phyloP scores from a whole-genome alignment of 305 asterid genomes.

The Ilex paraguariensis region DNA sequence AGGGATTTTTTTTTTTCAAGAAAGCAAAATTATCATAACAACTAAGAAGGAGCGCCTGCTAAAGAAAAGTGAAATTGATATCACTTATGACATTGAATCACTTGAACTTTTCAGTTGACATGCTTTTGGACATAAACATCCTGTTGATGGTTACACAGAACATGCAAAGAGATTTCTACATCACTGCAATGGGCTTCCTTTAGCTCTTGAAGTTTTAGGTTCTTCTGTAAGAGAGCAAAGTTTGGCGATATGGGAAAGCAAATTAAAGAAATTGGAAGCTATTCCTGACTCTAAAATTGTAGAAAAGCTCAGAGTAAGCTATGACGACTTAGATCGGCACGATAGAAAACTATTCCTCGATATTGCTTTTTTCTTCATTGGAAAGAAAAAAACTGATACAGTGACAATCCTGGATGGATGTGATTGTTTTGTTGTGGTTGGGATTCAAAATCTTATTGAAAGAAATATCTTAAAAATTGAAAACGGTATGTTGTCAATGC shows the following conservation, averaged over 20 bases:
- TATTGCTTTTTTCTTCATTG: too few species aligned
- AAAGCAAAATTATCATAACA: not conserved
- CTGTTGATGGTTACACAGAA: conserved; percentile 9
- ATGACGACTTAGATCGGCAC: too few species aligned
- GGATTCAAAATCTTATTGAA: too few species aligned
- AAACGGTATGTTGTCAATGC: conserved; percentile 12
- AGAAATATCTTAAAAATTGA: not conserved
- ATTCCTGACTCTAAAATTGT: too few species aligned
- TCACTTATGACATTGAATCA: not conserved
- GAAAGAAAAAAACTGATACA: too few species aligned
- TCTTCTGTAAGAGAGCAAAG: conserved; percentile 4
- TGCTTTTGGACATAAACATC: not conserved
- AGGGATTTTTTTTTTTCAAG: conserved; percentile 13
- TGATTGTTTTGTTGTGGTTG: not conserved
- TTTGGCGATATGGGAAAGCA: conserved; percentile 9
- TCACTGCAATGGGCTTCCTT: not conserved
- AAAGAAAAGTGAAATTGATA: conserved; percentile 14
- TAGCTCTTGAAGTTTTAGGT: too few species aligned
- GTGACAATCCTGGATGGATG: too few species aligned
- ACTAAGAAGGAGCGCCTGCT: conserved; percentile 5
- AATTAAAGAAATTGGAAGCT: not conserved
- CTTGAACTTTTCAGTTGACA: too few species aligned
- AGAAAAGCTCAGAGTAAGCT: too few species aligned
- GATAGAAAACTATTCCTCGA: too few species aligned
- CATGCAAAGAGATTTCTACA: conserved; percentile 10